Base-by-base conservation (phyloP, 495 filamentous ascomycete species). In the Trichocladium antarcticum region DNA sequence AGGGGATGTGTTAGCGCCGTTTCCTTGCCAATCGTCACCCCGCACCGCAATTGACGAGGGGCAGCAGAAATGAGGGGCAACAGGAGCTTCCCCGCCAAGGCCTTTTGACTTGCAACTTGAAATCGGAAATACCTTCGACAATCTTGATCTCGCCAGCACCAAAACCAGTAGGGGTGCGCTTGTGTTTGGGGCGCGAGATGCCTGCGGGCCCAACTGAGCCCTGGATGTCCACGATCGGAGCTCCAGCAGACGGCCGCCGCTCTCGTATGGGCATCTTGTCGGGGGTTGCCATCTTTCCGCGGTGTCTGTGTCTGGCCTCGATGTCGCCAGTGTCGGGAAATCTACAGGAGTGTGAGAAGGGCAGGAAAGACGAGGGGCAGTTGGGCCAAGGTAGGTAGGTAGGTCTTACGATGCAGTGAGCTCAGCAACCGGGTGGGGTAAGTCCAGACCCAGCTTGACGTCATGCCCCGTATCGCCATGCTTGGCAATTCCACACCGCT, bases 111-210 rank as follows among this genome's bases (percentile, higher is more conserved):
- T 8, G 32, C 16, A 16, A 27, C 6, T 2, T 5, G 16, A 36
- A 6, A 45, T n/a, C 11, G 11, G 17, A 37, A 6, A 22, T 64
- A 77, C 74, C 87, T 69, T 97, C 92, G 36, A 96, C 87, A 57
- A 63, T 81, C 75, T 95, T 96, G 72, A 95, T 97, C 57, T 97
- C 90, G 3, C 74, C 69, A 20, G 87, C 75, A 21, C 89, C 89
- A 60, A 95, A 89, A 9, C 92, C 92, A 4, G 92, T 98, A 54
- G 83, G 82, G 14, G 89, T 96, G 42, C 92, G 79, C 73, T 85
- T 94, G 71, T 98, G 92, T 70, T 97, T 97, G 16, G 92, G 92
- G 46, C 90, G 67, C n/a, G 74, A 73, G 54, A 79, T 67, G 42
- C 74, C 74, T 4, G 78, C 80, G 4, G 85, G 85, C 2, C 82